These are phyloP conservation scores for Glycine latifolia DNA, from an alignment of 306 rosid genomes.

Conservation along the genomic window DNA sequence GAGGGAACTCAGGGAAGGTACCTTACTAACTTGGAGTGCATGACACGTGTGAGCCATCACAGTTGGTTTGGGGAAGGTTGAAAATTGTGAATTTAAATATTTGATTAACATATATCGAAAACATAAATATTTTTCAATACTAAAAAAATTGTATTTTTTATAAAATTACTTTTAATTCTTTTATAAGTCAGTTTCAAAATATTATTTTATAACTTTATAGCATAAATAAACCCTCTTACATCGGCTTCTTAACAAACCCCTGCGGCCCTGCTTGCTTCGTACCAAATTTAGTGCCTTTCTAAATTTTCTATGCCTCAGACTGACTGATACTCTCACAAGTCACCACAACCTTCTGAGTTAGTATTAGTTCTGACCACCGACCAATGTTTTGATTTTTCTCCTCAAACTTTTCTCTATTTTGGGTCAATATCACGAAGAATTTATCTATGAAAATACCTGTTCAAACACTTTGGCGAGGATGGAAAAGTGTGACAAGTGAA, in stretches of 20 bases:
- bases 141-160: not conserved
- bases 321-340: not conserved
- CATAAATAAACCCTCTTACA: not conserved
- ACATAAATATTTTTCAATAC: not conserved
- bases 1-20: not conserved
- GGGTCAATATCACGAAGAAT: not conserved
- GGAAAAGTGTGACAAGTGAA: not conserved
- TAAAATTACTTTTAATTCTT: not conserved
- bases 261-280: not conserved
- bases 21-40: not conserved
- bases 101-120: not conserved
- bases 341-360: not conserved
- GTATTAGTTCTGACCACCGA: conserved; percentile 24
- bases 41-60: conserved; percentile 11
- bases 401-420: not conserved
- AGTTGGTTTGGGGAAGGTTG: conserved; percentile 31
- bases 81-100: conserved; percentile 7
- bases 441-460: not conserved
- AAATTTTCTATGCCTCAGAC: not conserved
- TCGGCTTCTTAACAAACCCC: not conserved
- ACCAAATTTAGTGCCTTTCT: conserved; percentile 18
- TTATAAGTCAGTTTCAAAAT: not conserved
- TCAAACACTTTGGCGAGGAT: not conserved
- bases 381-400: not conserved
- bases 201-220: not conserved